A percentile compares a stretch with the other conserved stretches of the same genome.
These are phyloP conservation scores for Leishmania tropica DNA, from an alignment of 208 protist genomes.

Conservation along the genomic window DNA sequence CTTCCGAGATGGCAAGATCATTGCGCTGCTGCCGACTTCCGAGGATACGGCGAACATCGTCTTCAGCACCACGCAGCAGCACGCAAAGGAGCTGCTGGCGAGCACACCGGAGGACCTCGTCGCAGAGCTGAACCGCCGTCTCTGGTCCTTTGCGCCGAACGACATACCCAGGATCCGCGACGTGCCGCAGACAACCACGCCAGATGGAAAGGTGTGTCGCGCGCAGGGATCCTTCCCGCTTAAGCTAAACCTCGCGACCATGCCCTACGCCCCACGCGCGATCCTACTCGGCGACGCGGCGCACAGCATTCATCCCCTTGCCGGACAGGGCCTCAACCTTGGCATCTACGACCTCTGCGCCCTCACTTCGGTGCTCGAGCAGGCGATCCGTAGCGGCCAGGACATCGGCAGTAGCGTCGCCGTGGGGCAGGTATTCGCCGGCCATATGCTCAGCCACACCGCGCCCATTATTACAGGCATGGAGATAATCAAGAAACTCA, in stretches of 20 bases:
- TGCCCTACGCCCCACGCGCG: conserved; percentile 60
- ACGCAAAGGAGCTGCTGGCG: conserved; percentile 58
- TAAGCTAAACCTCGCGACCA: conserved; percentile 64
- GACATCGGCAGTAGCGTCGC: conserved; percentile 77
- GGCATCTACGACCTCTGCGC: conserved; percentile 89
- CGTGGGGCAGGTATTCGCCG: conserved; percentile 73
- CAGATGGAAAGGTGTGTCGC: conserved; percentile 45
- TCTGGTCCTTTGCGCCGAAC: conserved; percentile 63
- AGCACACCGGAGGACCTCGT: conserved; percentile 64
- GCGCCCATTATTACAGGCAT: conserved; percentile 77
- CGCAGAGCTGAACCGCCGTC: conserved; percentile 67
- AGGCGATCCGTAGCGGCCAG: conserved; percentile 66
- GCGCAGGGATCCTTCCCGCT: conserved; percentile 79
- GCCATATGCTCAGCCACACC: conserved; percentile 80
- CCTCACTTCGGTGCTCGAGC: conserved; percentile 62
- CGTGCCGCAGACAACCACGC: conserved; percentile 52
- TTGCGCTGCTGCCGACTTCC: conserved; percentile 81
- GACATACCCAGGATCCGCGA: conserved; percentile 79
- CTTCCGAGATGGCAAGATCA: conserved; percentile 83
- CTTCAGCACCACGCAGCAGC: conserved; percentile 72
- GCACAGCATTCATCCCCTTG: conserved; percentile 92
- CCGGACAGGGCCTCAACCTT: conserved; percentile 93
- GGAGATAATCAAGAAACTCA: conserved; percentile 75
- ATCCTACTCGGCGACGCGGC: conserved; percentile 89
- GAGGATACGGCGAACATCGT: conserved; percentile 84